Evolutionary conservation across 768 basidiomycete genomes (phyloP).

Genomic region (Gautieria morchelliformis): DNA sequence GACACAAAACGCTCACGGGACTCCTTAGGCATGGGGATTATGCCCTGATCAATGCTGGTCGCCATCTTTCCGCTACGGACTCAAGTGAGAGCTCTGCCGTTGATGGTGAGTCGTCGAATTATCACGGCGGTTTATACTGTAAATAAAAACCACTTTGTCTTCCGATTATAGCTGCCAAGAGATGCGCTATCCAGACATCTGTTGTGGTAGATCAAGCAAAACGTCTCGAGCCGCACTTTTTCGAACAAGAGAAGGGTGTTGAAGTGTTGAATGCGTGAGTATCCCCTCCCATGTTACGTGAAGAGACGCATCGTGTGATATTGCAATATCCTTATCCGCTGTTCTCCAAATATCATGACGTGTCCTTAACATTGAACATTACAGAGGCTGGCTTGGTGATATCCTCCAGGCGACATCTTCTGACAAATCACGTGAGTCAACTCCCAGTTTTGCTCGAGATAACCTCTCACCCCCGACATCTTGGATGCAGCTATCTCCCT

Average conservation of each 20-base stretch:
- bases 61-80: neutral
- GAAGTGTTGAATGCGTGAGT: neutral
- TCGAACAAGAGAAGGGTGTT: neutral
- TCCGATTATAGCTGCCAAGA: neutral
- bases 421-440: neutral
- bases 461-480: neutral
- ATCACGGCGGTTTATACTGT: neutral
- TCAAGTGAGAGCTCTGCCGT: neutral
- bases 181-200: neutral
- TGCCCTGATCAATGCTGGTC: neutral
- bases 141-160: no score
- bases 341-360: neutral
- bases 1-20: neutral
- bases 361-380: neutral
- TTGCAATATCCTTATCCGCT: no score
- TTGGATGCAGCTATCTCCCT: neutral
- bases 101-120: neutral
- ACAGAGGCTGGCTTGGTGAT: neutral
- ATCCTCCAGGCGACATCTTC: neutral
- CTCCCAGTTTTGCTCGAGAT: neutral
- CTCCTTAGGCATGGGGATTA: neutral
- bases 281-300: neutral
- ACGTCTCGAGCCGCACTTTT: neutral
- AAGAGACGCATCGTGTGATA: neutral
- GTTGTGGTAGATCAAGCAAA: neutral